Conservation (phyloP, 179 eudicot genomes). For the Sideroxylon spinosum region DNA sequence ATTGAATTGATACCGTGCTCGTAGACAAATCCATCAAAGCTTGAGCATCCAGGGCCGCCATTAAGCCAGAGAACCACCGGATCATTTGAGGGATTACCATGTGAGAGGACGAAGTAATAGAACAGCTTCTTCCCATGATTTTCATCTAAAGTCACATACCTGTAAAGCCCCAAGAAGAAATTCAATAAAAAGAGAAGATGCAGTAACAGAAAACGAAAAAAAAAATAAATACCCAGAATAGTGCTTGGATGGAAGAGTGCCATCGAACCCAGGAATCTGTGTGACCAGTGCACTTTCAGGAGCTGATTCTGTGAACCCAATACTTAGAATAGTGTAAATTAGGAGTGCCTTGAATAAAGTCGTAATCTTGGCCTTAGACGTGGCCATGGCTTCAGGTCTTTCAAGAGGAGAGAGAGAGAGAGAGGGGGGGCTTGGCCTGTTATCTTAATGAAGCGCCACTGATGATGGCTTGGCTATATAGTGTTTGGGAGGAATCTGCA, state of each 20-base stretch:
- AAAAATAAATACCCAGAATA: conserved; percentile 60
- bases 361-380: not conserved
- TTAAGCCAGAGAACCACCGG: conserved; percentile 99
- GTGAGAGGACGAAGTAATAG: conserved; percentile 85
- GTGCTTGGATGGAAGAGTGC: conserved; percentile 75
- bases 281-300: conserved; percentile 62
- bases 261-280: conserved; percentile 75
- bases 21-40: conserved; percentile 96
- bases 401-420: not conserved
- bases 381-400: not conserved
- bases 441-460: not conserved
- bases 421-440: not conserved
- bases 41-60: conserved; percentile 99
- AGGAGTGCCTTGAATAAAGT: not conserved
- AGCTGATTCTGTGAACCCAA: conserved; percentile 42
- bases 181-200: not conserved
- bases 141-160: conserved; percentile 74
- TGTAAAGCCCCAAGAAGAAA: conserved; percentile 17
- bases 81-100: conserved; percentile 65
- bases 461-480: not conserved
- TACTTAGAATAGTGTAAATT: conserved; percentile 11
- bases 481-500: conserved; percentile 11
- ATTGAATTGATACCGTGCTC: conserved; percentile 61
- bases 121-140: conserved; percentile 57
- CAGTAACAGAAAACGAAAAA: not conserved